Percentiles rank a stretch among this genome's conserved stretches.
Evolutionary conservation across 179 eudicot species (phyloP).

Genomic region (Carnegiea gigantea): DNA sequence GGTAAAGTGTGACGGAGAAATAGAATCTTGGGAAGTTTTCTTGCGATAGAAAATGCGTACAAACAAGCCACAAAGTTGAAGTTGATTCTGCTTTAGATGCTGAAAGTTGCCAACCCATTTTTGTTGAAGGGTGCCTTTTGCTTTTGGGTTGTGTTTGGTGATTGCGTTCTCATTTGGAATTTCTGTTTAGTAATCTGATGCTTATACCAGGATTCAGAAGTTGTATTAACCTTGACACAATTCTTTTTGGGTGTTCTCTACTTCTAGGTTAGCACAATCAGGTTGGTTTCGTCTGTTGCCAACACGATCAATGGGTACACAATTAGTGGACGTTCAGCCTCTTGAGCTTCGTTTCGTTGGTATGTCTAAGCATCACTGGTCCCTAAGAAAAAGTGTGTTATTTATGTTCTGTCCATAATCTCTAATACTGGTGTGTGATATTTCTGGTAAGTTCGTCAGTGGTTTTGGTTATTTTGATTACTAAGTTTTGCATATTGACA

Average conservation of each 20-base stretch:
- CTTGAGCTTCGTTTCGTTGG: slow-evolving; percentile 56
- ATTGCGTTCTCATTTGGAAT: slow-evolving; percentile 8
- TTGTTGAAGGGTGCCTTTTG: not conserved
- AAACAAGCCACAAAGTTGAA: not conserved
- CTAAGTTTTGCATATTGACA: not conserved
- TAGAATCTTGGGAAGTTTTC: not conserved
- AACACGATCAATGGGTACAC: slow-evolving; percentile 39
- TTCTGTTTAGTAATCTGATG: not conserved
- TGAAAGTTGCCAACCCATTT: not conserved
- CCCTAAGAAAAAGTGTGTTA: not conserved
- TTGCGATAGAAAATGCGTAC: not conserved
- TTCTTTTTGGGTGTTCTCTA: not conserved
- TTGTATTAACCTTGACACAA: not conserved
- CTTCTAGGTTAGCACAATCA: not conserved
- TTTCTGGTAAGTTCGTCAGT: not conserved
- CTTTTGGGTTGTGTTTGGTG: not conserved
- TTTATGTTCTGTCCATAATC: not conserved
- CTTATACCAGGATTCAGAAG: not conserved
- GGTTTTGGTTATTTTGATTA: not conserved
- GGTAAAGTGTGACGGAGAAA: not conserved
- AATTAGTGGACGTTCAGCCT: slow-evolving; percentile 58
- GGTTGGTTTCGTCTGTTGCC: not conserved
- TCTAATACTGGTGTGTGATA: not conserved
- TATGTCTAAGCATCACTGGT: slow-evolving; percentile 25
- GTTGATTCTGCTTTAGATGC: slow-evolving; percentile 2